Conservation (phyloP, 139 green algal species). For the Coelastrella sp. region DNA sequence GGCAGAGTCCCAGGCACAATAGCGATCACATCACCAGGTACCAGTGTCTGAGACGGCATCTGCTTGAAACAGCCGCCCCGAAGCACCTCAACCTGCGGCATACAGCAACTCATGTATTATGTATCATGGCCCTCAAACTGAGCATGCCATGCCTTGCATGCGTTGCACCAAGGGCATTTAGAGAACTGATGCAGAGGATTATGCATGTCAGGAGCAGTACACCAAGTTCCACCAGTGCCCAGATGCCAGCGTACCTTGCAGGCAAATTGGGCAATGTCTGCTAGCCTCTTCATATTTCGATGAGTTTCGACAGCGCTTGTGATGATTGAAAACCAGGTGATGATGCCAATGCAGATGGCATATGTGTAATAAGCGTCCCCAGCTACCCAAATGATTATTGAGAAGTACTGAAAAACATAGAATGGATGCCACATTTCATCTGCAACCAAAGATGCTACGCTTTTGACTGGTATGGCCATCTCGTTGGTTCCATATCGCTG, state of each 20-base stretch:
- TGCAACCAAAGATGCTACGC: slow-evolving; percentile 52
- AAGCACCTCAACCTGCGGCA: slow-evolving; percentile 53
- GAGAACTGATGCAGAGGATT: background rate
- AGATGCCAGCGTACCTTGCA: slow-evolving; percentile 22
- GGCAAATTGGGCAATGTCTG: slow-evolving; percentile 58
- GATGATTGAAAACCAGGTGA: slow-evolving; percentile 75
- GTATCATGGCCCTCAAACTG: background rate
- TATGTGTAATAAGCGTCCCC: slow-evolving; percentile 68
- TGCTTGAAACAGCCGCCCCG: slow-evolving; percentile 46
- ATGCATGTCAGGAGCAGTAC: background rate
- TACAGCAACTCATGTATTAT: background rate
- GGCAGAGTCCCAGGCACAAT: slow-evolving; percentile 61
- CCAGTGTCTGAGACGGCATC: slow-evolving; percentile 52
- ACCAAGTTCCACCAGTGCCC: background rate
- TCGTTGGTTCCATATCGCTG: slow-evolving; percentile 66
- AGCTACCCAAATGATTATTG: slow-evolving; percentile 62
- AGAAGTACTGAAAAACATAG: slow-evolving; percentile 67
- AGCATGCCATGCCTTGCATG: background rate
- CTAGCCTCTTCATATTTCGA: slow-evolving; percentile 62
- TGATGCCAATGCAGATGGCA: slow-evolving; percentile 61
- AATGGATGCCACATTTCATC: slow-evolving; percentile 72
- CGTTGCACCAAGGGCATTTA: background rate
- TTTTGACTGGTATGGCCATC: slow-evolving; percentile 66
- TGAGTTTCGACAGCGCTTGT: slow-evolving; percentile 58
- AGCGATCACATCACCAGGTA: slow-evolving; percentile 74